Percentiles rank a stretch among this genome's conserved stretches.
Conservation (phyloP, 1,284 basidiomycete genomes). For the Irpex rosettiformis region DNA sequence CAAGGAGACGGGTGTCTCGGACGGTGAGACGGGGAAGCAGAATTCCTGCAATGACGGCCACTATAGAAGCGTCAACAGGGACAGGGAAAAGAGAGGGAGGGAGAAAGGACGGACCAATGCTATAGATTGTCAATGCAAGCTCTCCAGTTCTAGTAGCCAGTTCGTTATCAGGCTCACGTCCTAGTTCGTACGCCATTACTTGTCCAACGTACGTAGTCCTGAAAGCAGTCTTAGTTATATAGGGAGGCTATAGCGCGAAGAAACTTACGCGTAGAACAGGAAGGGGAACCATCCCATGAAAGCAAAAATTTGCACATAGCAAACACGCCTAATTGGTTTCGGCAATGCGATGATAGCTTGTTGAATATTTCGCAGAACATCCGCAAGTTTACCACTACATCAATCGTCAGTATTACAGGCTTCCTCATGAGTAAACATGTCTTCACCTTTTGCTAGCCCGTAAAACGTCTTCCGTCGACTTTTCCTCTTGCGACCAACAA, state of each 20-base stretch:
- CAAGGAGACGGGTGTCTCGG: constrained; percentile 74
- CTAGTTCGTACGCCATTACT: constrained; percentile 79
- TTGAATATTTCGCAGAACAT: constrained; percentile 76
- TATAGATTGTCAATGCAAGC: constrained; percentile 88
- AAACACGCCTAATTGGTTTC: constrained; percentile 81
- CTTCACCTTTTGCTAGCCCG: constrained; percentile 41
- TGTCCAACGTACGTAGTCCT: constrained; percentile 91
- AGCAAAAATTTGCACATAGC: constrained; percentile 87
- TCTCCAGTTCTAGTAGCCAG: constrained; percentile 84
- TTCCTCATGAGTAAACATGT: neutral
- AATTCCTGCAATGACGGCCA: constrained; percentile 82
- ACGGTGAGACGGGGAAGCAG: constrained; percentile 80
- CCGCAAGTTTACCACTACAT: constrained; percentile 43
- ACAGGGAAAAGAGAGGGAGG: neutral
- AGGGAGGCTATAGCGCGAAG: constrained; percentile 7
- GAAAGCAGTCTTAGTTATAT: neutral
- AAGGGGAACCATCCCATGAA: constrained; percentile 98
- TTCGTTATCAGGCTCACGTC: constrained; percentile 72
- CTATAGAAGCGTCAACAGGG: constrained; percentile 34
- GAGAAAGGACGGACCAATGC: constrained; percentile 57
- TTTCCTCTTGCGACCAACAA: constrained; percentile 78
- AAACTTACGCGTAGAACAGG: constrained; percentile 81
- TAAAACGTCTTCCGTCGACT: constrained; percentile 44
- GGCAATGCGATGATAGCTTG: constrained; percentile 74
- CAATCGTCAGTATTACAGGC: constrained; percentile 8